A percentile compares a stretch with the other conserved stretches of the same genome.
These are phyloP conservation scores for Clonostachys rhizophaga DNA, from an alignment of 2,329 filamentous ascomycete genomes.

Conservation along the genomic window DNA sequence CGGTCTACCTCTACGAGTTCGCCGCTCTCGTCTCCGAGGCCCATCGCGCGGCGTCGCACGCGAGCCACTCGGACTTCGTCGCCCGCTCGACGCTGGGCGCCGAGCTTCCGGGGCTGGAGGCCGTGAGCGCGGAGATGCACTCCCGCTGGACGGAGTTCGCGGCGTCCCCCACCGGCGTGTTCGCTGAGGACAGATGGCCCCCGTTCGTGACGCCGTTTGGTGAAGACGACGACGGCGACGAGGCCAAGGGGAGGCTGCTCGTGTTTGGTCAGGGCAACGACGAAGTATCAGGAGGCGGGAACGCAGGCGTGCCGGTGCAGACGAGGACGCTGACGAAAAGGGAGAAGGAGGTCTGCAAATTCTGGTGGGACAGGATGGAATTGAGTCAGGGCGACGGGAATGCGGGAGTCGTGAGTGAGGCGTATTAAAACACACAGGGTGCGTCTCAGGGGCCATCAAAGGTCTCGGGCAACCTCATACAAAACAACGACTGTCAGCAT, in stretches of 20 bases:
- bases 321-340: conserved; percentile 33
- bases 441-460: no score
- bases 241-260: conserved; percentile 30
- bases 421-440: not conserved
- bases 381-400: conserved; percentile 17
- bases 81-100: conserved; percentile 17
- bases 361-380: conserved; percentile 54
- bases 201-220: conserved; percentile 33
- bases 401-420: not conserved
- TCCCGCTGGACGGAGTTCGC: conserved; percentile 30
- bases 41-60: conserved; percentile 14
- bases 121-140: conserved; percentile 34
- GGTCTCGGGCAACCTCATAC: no score
- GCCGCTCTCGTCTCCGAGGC: conserved; percentile 33
- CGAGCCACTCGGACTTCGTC: not conserved
- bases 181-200: conserved; percentile 28
- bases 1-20: conserved; percentile 55
- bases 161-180: conserved; percentile 17
- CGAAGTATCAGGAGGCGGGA: conserved; percentile 35
- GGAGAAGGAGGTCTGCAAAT: conserved; percentile 45
- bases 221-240: conserved; percentile 2
- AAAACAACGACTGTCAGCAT: no score
- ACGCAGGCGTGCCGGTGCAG: conserved; percentile 35
- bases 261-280: conserved; percentile 59
- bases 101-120: conserved; percentile 30